These are phyloP conservation scores for Ophiostoma sp. DNA, from an alignment of 2,329 filamentous ascomycete genomes.

Conservation along the genomic window DNA sequence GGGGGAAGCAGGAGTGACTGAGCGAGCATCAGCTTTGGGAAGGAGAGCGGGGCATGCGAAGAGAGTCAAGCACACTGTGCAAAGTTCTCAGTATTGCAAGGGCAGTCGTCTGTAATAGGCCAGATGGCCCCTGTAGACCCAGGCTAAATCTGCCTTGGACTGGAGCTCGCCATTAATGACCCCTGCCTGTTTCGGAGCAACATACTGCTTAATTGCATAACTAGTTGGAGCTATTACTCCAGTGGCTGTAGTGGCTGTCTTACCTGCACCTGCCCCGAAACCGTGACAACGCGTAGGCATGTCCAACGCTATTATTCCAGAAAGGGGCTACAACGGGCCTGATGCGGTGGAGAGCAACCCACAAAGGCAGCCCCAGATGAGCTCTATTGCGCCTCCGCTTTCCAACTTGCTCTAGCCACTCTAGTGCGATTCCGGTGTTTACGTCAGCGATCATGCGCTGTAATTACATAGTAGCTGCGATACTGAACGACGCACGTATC, in stretches of 20 bases:
- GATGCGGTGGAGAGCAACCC: conserved; percentile 7
- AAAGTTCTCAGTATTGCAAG: background rate
- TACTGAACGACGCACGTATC: conserved; percentile 3
- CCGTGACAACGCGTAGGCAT: background rate
- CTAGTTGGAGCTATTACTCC: background rate
- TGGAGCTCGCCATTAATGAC: background rate
- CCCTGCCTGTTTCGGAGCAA: background rate
- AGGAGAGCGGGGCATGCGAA: conserved; percentile 19
- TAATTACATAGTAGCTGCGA: conserved; percentile 17
- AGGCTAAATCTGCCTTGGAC: background rate
- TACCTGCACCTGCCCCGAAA: background rate
- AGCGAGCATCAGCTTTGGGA: conserved; percentile 11
- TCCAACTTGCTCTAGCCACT: background rate
- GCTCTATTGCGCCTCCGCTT: conserved; percentile 8
- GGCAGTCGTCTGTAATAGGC: background rate
- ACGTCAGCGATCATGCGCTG: conserved; percentile 10
- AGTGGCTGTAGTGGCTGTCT: background rate
- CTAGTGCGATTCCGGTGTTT: conserved; percentile 14
- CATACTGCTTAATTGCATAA: conserved; percentile 10
- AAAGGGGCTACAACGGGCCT: conserved; percentile 11
- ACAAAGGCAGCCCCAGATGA: conserved; percentile 11
- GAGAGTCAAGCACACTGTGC: background rate
- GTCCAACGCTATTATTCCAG: background rate
- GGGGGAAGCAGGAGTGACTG: conserved; percentile 12
- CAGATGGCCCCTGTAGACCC: background rate